Evolutionary conservation across 768 basidiomycete genomes (phyloP).

Genomic region (Arthromyces matolae): DNA sequence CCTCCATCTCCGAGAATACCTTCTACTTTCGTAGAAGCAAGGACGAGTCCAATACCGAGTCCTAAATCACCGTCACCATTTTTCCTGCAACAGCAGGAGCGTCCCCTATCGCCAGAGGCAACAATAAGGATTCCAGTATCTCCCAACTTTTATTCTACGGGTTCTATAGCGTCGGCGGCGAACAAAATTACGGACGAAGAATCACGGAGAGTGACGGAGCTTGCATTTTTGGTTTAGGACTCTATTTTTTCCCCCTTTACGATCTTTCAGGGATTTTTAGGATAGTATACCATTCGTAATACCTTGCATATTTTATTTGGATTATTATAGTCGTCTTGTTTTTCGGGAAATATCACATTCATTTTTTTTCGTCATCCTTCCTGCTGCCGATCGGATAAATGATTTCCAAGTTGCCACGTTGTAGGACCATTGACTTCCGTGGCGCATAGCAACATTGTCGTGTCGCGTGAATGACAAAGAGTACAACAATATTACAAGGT

Average conservation of each 20-base stretch:
- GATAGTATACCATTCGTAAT: neutral
- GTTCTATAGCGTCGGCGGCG: constrained; percentile 52
- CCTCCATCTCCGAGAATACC: constrained; percentile 36
- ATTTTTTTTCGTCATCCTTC: neutral
- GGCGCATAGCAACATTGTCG: constrained; percentile 3
- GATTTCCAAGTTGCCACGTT: too few relatives aligned
- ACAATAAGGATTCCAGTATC: constrained; percentile 38
- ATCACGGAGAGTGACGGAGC: constrained; percentile 63
- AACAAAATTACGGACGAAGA: constrained; percentile 63
- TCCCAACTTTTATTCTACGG: constrained; percentile 58
- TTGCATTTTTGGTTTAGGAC: constrained; percentile 56
- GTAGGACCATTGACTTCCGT: neutral
- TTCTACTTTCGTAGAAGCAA: constrained; percentile 9
- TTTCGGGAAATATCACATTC: neutral
- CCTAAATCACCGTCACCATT: constrained; percentile 3
- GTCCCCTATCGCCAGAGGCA: constrained; percentile 7
- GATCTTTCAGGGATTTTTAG: neutral
- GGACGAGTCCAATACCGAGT: constrained; percentile 2
- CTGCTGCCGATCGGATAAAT: too few relatives aligned
- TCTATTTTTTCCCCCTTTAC: neutral
- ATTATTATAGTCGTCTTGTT: constrained; percentile 2
- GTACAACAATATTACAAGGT: too few relatives aligned
- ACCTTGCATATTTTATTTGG: constrained; percentile 1
- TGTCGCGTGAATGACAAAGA: too few relatives aligned
- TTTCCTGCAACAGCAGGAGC: constrained; percentile 6